These are phyloP conservation scores for Solanum hybrid DNA, from an alignment of 305 asterid species.

Conservation along the genomic window DNA sequence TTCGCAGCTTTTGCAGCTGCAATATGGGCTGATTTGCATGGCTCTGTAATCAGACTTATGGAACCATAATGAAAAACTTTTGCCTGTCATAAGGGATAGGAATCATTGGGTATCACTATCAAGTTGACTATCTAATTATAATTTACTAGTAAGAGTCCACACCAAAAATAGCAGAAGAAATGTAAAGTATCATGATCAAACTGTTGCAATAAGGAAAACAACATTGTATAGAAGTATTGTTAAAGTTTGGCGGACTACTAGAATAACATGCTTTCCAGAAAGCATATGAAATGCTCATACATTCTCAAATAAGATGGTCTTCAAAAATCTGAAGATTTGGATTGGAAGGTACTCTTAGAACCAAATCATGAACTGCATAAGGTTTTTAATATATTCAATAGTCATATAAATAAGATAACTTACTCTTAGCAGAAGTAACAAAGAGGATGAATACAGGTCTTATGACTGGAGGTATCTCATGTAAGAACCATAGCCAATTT, in stretches of 20 bases:
- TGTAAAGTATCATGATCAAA: not conserved
- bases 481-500: not conserved
- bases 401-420: not conserved
- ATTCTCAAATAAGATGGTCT: not conserved
- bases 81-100: conserved; percentile 41
- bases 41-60: conserved; percentile 93
- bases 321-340: not conserved
- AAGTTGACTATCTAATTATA: not conserved
- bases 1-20: conserved; percentile 86
- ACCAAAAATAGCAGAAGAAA: not conserved
- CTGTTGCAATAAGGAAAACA: not conserved
- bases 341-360: not conserved
- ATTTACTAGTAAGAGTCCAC: not conserved
- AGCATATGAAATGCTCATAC: not conserved
- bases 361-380: not conserved
- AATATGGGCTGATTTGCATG: conserved; percentile 89
- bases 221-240: not conserved
- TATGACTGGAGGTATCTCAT: not conserved
- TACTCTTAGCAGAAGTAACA: not conserved
- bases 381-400: not conserved
- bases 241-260: not conserved
- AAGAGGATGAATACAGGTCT: not conserved
- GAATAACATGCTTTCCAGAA: not conserved
- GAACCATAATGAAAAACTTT: conserved; percentile 79
- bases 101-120: not conserved